Percentiles rank a stretch among this genome's conserved stretches.
phyloP scores from a whole-genome alignment of 331 rosid species.

The Saraca asoca region DNA sequence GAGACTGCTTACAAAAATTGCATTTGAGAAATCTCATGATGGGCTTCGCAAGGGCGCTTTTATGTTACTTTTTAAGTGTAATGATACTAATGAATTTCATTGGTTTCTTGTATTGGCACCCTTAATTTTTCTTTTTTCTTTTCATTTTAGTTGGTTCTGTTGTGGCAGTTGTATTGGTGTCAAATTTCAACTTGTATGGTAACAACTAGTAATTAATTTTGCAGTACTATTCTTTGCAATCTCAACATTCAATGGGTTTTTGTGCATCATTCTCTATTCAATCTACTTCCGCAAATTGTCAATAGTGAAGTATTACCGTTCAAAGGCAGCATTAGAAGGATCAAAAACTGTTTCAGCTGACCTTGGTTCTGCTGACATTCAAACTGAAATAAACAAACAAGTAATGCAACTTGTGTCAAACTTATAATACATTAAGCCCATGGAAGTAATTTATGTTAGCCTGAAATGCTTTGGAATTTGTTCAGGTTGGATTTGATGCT shows the following conservation, averaged over 20 bases:
- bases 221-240: conserved; percentile 53
- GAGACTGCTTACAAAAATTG: conserved; percentile 55
- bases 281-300: conserved; percentile 50
- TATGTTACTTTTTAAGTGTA: conserved; percentile 31
- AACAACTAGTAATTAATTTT: too few relatives aligned
- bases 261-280: conserved; percentile 54
- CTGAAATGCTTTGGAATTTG: conserved; percentile 21
- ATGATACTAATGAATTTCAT: too few relatives aligned
- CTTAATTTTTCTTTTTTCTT: too few relatives aligned
- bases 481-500: conserved; percentile 21
- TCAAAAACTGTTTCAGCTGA: conserved; percentile 59
- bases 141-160: background rate
- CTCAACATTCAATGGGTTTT: conserved; percentile 43
- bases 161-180: background rate
- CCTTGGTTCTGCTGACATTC: conserved; percentile 55
- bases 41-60: conserved; percentile 73
- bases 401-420: conserved; percentile 31
- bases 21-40: conserved; percentile 41
- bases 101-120: background rate
- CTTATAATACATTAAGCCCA: background rate
- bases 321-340: conserved; percentile 62
- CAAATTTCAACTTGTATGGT: background rate
- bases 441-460: background rate
- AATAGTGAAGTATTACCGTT: conserved; percentile 51
- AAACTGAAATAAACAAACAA: conserved; percentile 21